Percentiles rank a stretch among this genome's conserved stretches.
Evolutionary conservation across 192 early-diverging fungal species (phyloP).

Genomic region (Coemansia guatemalensis): DNA sequence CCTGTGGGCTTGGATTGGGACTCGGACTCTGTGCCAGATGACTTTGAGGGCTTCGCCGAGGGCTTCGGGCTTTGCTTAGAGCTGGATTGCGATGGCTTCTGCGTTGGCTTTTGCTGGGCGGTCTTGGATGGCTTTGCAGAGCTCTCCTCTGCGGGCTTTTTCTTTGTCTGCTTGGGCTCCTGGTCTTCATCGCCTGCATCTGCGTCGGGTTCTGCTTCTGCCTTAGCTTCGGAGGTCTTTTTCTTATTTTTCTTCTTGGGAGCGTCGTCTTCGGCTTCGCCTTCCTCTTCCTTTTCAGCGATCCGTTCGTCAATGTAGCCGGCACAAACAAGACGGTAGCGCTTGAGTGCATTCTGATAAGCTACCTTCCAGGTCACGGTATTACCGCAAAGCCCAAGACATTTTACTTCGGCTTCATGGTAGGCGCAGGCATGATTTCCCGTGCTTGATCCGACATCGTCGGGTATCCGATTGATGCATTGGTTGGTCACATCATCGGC

Average conservation of each 20-base stretch:
- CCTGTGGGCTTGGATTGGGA: background rate
- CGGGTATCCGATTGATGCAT: slow-evolving; percentile 53
- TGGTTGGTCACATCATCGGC: slow-evolving; percentile 51
- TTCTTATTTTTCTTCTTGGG: slow-evolving; percentile 10
- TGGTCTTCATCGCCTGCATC: background rate
- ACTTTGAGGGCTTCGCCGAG: background rate
- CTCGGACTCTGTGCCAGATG: background rate
- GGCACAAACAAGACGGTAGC: slow-evolving; percentile 50
- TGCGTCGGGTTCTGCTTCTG: slow-evolving; percentile 1
- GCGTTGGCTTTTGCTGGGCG: slow-evolving; percentile 7
- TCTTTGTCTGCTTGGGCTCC: slow-evolving; percentile 12
- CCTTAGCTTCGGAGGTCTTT: background rate
- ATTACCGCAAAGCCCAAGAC: slow-evolving; percentile 50
- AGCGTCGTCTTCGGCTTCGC: slow-evolving; percentile 14
- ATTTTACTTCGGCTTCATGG: slow-evolving; percentile 52
- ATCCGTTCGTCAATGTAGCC: slow-evolving; percentile 44
- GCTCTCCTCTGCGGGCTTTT: background rate
- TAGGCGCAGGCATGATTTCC: slow-evolving; percentile 51
- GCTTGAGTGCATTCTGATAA: slow-evolving; percentile 45
- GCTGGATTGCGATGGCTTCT: slow-evolving; percentile 11
- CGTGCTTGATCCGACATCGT: slow-evolving; percentile 36
- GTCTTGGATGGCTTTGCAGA: background rate
- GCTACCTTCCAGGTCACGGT: slow-evolving; percentile 50
- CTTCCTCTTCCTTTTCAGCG: slow-evolving; percentile 44
- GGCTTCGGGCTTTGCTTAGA: background rate